Evolutionary conservation across 2,329 filamentous ascomycete species (phyloP), one percentile per base, ranked within the genome.

Genomic region (Botrytis tulipae): DNA sequence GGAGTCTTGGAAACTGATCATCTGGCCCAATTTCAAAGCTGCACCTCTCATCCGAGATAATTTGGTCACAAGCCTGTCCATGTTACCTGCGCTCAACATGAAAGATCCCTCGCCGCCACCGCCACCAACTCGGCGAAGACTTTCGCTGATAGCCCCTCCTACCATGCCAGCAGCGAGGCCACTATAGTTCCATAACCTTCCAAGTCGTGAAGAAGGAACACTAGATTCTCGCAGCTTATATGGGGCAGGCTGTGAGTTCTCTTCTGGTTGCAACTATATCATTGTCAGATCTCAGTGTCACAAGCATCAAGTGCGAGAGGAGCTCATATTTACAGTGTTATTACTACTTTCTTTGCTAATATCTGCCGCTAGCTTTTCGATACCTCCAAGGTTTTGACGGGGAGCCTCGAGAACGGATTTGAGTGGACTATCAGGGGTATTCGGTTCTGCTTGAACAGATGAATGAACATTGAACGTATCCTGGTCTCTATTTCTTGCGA

Each of bases 1-100:
- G 54, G 93, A 90, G 83, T 99, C 96, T 85, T 99, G 96, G 80
- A 99, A 96, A 82, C 94, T 98, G 86, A 99, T 92, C 92, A 98
- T 96, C 84, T 99, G 96, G 0, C 96, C 97, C 40, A 99, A 84
- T 84, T 99, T 99, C 60, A 99, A 86, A n/a, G 96, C 96, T 9
- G 96, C 97, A 54, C 96, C 96, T 79, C 96, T 90, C 96, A 99
- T 99, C 35, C 93, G 92, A 4, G 95, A 98, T 4, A 99, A 87
- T 82, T 97, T 98, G 8, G 93, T 87, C 2, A 99, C 96, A 14
- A 99, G 87, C 66, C 97, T 89, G 81, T 98, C 95, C 88, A 98
- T 94, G 80, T 99, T 99, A 16, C 87, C 90, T 9, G 93, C 88
- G 82, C 93, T 98, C 73, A 99, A 88, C 84, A 99, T 90, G 14